Percentiles rank a stretch among this genome's conserved stretches.
These are phyloP conservation scores for Galeopsis tetrahit DNA, from an alignment of 257 asterid genomes.

Conservation along the genomic window DNA sequence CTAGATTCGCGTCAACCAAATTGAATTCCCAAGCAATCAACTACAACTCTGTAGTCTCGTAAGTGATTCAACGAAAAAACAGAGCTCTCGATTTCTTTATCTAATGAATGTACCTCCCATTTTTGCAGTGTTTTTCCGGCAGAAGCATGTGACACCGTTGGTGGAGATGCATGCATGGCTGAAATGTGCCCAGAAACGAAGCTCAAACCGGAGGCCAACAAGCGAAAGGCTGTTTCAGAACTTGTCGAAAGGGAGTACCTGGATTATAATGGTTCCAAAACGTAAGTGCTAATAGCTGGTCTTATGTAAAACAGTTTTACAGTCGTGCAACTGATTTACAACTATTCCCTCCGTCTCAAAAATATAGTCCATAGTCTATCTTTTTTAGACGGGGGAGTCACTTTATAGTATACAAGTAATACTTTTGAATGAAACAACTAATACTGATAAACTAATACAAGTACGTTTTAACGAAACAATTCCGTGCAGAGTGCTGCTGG, in stretches of 20 bases:
- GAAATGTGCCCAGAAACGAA: constrained; percentile 58
- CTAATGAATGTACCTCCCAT: background rate
- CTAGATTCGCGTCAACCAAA: constrained; percentile 36
- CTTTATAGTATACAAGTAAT: too few relatives aligned
- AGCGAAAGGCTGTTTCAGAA: constrained; percentile 36
- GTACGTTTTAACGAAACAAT: background rate
- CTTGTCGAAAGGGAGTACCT: constrained; percentile 60
- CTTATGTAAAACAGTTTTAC: too few relatives aligned
- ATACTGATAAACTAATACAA: too few relatives aligned
- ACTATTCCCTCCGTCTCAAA: too few relatives aligned
- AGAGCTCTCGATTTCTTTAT: background rate
- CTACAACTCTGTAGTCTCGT: constrained; percentile 51
- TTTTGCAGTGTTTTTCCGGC: constrained; percentile 61
- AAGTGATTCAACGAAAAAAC: constrained; percentile 17
- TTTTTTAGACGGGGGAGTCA: too few relatives aligned
- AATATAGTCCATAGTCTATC: too few relatives aligned
- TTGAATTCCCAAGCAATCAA: constrained; percentile 35
- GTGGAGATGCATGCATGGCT: constrained; percentile 61
- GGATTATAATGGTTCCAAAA: constrained; percentile 53
- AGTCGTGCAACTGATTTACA: too few relatives aligned
- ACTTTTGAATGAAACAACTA: too few relatives aligned
- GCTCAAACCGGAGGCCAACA: constrained; percentile 36
- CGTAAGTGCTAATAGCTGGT: constrained; percentile 36
- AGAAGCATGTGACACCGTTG: constrained; percentile 69
- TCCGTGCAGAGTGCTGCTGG: constrained; percentile 51